Base-by-base conservation (phyloP, 805 yeast genomes). In the Spathaspora arborariae region DNA sequence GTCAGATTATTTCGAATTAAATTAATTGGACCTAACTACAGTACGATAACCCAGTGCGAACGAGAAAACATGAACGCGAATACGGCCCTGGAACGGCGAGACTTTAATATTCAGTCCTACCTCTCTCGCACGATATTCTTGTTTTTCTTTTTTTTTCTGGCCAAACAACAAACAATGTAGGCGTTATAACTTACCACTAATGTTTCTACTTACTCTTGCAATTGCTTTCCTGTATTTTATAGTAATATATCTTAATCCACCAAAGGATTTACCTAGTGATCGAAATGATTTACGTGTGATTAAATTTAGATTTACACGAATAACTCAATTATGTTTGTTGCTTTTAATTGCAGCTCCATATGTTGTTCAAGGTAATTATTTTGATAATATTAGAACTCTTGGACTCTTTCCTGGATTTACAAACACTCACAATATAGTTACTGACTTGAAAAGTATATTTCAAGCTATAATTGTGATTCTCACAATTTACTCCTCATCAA, bases 401-500 rank as follows among this genome's bases (percentile, higher is more conserved):
- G 78, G 78, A 2, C 39, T 74, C 6, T n/a, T 72, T 1, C 72
- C 72, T 0, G 75, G 75, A 2, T 51, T 54, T 9, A 54, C 59
- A 10, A 47, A 45, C 27, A 47, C 41, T 6, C 42, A 45, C 13
- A 36, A 44, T 34, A 34, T 46, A 4, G 41, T 27, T 7, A 45
- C 20, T 10, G 65, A 52, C 41, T 16, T 57, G 10, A 21, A 9
- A 5, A 55, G 53, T 44, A 45, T 64, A 0, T 33, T 34, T 2
- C 20, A 45, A 33, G 41, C 56, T 26, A 27, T 54, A 6, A 13
- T 37, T 8, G 35, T 55, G 19, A 51, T 79, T 1, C 45, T 58
- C 2, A 59, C 70, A 0, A 64, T 84, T 1, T 77, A 76, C 49
- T 52, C 64, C 2, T 85, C 84, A 1, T 83, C 84, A 1, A 50